Conservation (phyloP, 305 asterid genomes). For the Solanum hybrid region DNA sequence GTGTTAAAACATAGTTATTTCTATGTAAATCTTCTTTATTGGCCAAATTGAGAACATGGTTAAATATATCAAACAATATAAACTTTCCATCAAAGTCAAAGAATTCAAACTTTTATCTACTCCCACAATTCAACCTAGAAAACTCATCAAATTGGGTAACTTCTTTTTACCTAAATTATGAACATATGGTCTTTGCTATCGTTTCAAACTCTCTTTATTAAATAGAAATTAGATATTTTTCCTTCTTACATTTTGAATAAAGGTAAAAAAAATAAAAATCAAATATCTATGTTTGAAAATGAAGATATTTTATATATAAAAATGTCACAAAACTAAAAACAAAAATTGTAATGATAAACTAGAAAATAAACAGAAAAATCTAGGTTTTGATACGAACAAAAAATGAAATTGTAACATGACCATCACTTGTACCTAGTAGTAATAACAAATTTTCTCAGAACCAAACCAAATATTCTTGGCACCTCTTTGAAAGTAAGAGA, state of each 20-base stretch:
- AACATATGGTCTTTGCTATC: background rate
- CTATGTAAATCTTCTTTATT: background rate
- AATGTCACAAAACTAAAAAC: background rate
- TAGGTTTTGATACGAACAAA: background rate
- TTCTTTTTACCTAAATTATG: background rate
- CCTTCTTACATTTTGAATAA: background rate
- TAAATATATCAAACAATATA: too few species aligned
- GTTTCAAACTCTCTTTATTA: background rate
- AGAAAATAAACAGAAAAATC: background rate
- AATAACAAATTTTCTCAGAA: background rate
- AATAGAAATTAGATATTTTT: background rate
- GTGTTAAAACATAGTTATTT: background rate
- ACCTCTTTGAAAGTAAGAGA: background rate
- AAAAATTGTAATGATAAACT: background rate
- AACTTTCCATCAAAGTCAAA: background rate
- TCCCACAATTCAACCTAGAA: background rate
- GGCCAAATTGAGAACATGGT: background rate
- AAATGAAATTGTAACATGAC: background rate
- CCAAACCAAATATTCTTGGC: background rate
- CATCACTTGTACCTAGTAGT: background rate
- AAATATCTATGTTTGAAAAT: background rate
- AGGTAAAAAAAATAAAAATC: background rate
- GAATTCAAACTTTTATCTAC: background rate
- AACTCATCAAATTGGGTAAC: background rate
- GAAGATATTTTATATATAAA: background rate